Conservation (phyloP, 768 basidiomycete species). For the Leccinum rimulosum region DNA sequence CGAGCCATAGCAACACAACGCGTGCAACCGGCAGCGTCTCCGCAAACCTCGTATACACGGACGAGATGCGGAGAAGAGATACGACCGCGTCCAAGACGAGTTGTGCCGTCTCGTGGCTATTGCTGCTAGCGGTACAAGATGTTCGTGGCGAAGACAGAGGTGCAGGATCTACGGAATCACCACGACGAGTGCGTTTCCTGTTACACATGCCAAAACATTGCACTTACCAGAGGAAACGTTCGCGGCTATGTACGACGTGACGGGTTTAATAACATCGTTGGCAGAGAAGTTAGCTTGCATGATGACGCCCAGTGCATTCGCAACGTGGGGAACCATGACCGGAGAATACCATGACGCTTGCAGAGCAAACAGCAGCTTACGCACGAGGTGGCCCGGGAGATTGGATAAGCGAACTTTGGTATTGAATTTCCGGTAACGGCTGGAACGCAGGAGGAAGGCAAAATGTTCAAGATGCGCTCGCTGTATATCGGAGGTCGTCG, state of each 20-base stretch:
- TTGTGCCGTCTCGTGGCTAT: slow-evolving; percentile 57
- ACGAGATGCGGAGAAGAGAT: slow-evolving; percentile 53
- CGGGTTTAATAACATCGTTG: slow-evolving; percentile 78
- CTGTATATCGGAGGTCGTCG: slow-evolving; percentile 69
- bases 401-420: slow-evolving; percentile 69
- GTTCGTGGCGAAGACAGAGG: slow-evolving; percentile 9
- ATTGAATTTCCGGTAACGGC: slow-evolving; percentile 78
- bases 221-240: slow-evolving; percentile 66
- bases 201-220: not conserved
- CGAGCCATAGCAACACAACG: slow-evolving; percentile 75
- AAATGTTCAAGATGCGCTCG: slow-evolving; percentile 81
- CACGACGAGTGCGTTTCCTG: not conserved
- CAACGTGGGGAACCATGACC: slow-evolving; percentile 45
- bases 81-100: slow-evolving; percentile 66
- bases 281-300: slow-evolving; percentile 66
- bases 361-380: slow-evolving; percentile 76
- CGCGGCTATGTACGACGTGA: slow-evolving; percentile 83
- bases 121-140: slow-evolving; percentile 11
- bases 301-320: slow-evolving; percentile 59
- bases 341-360: slow-evolving; percentile 75
- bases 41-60: slow-evolving; percentile 70
- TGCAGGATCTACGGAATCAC: not conserved
- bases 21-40: slow-evolving; percentile 74
- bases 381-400: slow-evolving; percentile 51
- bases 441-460: slow-evolving; percentile 64